Base-by-base conservation (phyloP, 805 yeast species). In the Maudiozyma turicensis region DNA sequence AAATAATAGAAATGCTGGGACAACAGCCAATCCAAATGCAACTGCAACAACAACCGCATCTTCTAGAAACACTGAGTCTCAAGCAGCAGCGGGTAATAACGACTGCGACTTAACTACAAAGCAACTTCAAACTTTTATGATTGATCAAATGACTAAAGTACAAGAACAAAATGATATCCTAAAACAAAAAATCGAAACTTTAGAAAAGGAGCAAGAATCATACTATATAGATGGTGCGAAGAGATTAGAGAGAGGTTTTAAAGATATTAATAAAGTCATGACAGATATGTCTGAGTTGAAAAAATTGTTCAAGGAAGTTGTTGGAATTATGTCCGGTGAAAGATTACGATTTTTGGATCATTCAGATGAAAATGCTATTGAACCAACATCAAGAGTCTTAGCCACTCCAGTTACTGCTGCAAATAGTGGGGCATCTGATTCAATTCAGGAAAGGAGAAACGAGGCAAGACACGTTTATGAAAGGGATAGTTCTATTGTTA, bases 321-420 rank as follows among this genome's bases (percentile, higher is more conserved):
- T 59, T 10, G 63, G 61, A 5, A 54, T 59, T 8, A 56, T 61
- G 57, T 56, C 57, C 8, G 64, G 62, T 1, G 57, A 58, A 40
- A 46, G 64, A 33, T 49, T 58, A 34, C 49, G 57, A 37, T 55
- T 55, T 32, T 33, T 56, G 28, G 61, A 58, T 44, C 62, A 57
- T 40, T 48, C 58, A 5, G 46, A 49, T 35, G 61, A 59, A 38
- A 59, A 51, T 49, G 51, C 57, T 8, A 40, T 35, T 7, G 28
- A 14, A 3, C 39, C 34, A 37, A 42, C 39, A 5, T 34, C 31
- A 4, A 26, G 8, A 5, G 15, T 10, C 1, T 8, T 32, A 26
- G 20, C 31, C 13, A 20, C 26, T 20, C 26, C 26, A 20, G 26
- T 20, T 20, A 20, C 26, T 20, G 26, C 26, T 4, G 26, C 26